These are phyloP conservation scores for Microbotryum scabiosae DNA, from an alignment of 1,284 basidiomycete genomes.

Conservation along the genomic window DNA sequence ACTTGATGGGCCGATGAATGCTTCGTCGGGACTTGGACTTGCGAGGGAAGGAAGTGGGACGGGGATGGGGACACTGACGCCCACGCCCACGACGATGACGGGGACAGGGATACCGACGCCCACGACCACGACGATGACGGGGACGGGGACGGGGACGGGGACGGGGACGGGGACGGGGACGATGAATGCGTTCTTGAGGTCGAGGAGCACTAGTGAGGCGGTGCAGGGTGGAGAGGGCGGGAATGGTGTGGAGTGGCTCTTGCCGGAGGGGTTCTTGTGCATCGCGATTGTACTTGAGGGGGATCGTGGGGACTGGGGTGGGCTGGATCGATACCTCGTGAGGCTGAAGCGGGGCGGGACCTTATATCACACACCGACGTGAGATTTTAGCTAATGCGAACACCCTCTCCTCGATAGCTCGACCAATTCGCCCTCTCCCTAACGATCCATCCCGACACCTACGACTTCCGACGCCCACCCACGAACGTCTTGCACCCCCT, in stretches of 20 bases:
- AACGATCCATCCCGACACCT: conserved; percentile 42
- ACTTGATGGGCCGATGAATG: conserved; percentile 40
- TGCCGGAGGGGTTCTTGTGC: conserved; percentile 59
- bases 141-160: conserved; percentile 13
- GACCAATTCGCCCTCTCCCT: conserved; percentile 68
- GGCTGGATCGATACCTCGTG: conserved; percentile 6
- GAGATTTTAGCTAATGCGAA: too few relatives aligned
- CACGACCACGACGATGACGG: conserved; percentile 27
- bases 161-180: conserved; percentile 18
- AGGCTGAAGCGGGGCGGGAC: neutral
- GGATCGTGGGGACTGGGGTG: conserved; percentile 12
- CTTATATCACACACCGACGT: too few relatives aligned
- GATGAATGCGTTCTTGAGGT: conserved; percentile 2
- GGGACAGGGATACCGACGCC: too few relatives aligned
- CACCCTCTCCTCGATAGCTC: conserved; percentile 47
- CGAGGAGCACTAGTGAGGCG: neutral
- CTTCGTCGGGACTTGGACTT: too few relatives aligned
- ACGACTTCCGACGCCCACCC: conserved; percentile 34
- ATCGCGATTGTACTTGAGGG: conserved; percentile 60
- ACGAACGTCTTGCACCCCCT: conserved; percentile 26
- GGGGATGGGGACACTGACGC: too few relatives aligned
- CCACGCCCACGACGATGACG: neutral
- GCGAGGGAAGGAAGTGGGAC: too few relatives aligned
- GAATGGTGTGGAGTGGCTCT: conserved; percentile 44
- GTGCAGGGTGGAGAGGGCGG: neutral